Evolutionary conservation across 305 asterid genomes (phyloP).

Genomic region (Nicotiana rustica): DNA sequence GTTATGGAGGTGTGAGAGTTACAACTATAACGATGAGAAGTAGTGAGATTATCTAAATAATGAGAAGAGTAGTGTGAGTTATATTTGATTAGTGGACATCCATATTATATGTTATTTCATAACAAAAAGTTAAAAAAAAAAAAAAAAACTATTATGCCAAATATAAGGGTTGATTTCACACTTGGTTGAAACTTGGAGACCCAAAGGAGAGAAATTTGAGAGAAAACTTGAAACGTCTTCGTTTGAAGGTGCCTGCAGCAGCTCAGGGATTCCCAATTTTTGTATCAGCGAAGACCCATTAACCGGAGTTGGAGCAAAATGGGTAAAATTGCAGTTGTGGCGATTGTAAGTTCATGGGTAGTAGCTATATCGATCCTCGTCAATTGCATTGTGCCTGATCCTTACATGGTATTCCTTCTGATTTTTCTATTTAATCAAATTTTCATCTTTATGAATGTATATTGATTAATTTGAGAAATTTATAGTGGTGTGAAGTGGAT

Average conservation of each 20-base stretch:
- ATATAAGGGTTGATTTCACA: background rate
- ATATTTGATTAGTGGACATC: too few relatives aligned
- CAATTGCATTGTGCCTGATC: conserved; percentile 78
- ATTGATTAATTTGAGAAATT: background rate
- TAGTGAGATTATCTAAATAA: too few relatives aligned
- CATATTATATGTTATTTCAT: too few relatives aligned
- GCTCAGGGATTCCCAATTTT: background rate
- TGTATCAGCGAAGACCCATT: background rate
- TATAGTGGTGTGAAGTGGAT: background rate
- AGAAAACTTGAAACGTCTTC: background rate
- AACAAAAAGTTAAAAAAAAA: too few relatives aligned
- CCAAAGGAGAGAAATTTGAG: background rate
- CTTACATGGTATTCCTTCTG: conserved; percentile 73
- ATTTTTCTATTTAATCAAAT: background rate
- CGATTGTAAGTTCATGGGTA: conserved; percentile 61
- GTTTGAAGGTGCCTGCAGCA: too few relatives aligned
- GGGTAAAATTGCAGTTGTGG: conserved; percentile 71
- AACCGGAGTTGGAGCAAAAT: conserved; percentile 35
- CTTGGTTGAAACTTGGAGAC: background rate
- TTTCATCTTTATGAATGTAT: background rate
- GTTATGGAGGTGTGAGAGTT: too few relatives aligned
- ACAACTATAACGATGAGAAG: too few relatives aligned
- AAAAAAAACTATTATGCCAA: too few relatives aligned
- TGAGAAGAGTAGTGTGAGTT: too few relatives aligned
- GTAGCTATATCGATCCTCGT: conserved; percentile 68